Percentiles rank a stretch among this genome's conserved stretches.
Conservation (phyloP, 2,329 filamentous ascomycete genomes). For the Hansfordia pulvinata region DNA sequence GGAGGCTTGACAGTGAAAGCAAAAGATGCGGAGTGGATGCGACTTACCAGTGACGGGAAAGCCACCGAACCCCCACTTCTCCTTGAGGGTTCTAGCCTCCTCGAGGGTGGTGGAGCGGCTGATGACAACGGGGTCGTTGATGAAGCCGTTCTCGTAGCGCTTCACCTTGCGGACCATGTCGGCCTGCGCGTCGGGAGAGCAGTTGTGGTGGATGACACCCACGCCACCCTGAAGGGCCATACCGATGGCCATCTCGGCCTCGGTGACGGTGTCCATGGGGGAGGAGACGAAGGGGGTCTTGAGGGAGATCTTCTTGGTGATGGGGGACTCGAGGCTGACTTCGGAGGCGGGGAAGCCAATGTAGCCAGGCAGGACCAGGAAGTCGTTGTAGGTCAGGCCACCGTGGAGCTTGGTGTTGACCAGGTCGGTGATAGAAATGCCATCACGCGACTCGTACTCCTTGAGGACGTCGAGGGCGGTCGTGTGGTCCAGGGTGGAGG, state of each 20-base stretch:
- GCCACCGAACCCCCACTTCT: constrained; percentile 96
- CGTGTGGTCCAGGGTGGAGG: constrained; percentile 56
- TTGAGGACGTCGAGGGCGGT: constrained; percentile 70
- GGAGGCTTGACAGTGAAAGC: constrained; percentile 4
- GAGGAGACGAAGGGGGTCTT: constrained; percentile 97
- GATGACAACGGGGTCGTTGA: constrained; percentile 88
- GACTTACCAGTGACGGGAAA: constrained; percentile 95
- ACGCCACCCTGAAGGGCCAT: constrained; percentile 81
- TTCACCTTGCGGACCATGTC: constrained; percentile 99
- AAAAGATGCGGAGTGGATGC: constrained; percentile 7
- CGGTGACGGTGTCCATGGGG: constrained; percentile 98
- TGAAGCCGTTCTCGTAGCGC: constrained; percentile 98
- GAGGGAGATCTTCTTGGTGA: constrained; percentile 90
- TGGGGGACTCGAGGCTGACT: constrained; percentile 75
- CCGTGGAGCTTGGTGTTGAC: constrained; percentile 86
- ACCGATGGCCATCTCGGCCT: constrained; percentile 99
- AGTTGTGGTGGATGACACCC: constrained; percentile 98
- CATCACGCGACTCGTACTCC: constrained; percentile 71
- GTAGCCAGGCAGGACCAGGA: constrained; percentile 90
- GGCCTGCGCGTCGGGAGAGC: constrained; percentile 90
- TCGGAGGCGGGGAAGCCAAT: constrained; percentile 93
- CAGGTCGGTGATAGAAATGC: constrained; percentile 73
- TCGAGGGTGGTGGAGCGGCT: constrained; percentile 75
- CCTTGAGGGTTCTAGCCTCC: constrained; percentile 84
- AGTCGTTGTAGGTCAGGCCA: constrained; percentile 97